phyloP scores from a whole-genome alignment of 164 flowering plant genomes.

The Hamamelis virginiana region DNA sequence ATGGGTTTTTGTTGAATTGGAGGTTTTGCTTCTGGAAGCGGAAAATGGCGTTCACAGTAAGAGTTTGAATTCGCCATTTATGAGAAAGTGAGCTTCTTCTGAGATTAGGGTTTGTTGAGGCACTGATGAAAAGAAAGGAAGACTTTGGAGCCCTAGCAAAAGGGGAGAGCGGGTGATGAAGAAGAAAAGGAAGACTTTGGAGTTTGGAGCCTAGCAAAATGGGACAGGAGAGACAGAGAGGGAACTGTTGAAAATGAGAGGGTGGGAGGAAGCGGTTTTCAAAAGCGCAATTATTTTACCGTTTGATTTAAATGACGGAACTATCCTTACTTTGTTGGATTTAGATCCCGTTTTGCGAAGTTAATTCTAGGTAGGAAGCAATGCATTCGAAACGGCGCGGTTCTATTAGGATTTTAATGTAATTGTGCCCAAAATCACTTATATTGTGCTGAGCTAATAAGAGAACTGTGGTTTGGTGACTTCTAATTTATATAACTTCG shows the following conservation, averaged over 20 bases:
- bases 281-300: constrained; percentile 14
- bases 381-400: neutral
- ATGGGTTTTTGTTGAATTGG: neutral
- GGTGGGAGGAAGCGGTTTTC: constrained; percentile 7
- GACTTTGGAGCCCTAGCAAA: constrained; percentile 34
- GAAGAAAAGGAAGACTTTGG: no score
- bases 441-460: no score
- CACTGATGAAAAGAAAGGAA: constrained; percentile 27
- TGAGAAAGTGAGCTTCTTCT: neutral
- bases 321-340: constrained; percentile 7
- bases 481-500: no score
- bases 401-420: no score
- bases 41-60: constrained; percentile 1
- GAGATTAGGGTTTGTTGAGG: neutral
- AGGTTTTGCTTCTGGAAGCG: neutral
- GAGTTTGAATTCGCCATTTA: constrained; percentile 26
- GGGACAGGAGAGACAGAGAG: constrained; percentile 7
- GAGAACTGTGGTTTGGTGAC: no score
- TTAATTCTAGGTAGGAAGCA: no score
- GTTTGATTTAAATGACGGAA: constrained; percentile 11
- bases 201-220: no score
- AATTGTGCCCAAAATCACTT: no score
- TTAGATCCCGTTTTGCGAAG: no score
- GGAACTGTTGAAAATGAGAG: neutral
- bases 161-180: no score